Percentiles rank a stretch among this genome's conserved stretches.
Evolutionary conservation across 441 rosid species (phyloP).

Genomic region (Adansonia grandidieri): DNA sequence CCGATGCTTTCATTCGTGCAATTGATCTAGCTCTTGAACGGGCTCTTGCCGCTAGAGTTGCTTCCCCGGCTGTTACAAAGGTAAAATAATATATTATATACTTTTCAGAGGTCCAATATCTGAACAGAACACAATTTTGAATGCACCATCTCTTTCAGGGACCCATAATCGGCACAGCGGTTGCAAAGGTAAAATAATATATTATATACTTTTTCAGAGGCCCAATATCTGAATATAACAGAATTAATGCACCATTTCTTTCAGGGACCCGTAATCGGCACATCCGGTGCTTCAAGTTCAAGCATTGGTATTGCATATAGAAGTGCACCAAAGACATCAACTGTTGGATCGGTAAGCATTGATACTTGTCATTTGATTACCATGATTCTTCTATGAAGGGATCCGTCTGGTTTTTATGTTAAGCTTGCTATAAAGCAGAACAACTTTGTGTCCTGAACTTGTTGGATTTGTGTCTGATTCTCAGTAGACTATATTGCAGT

Average conservation of each 20-base stretch:
- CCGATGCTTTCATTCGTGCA: conserved; percentile 39
- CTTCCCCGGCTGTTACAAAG: conserved; percentile 15
- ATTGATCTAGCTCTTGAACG: no score
- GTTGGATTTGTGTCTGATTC: background rate
- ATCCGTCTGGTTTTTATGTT: conserved; percentile 16
- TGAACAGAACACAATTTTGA: conserved; percentile 7
- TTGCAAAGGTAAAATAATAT: conserved; percentile 38
- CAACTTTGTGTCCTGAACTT: background rate
- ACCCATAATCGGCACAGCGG: conserved; percentile 34
- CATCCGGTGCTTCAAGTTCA: conserved; percentile 49
- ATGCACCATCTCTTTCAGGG: conserved; percentile 39
- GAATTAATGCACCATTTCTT: conserved; percentile 22
- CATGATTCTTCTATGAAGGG: conserved; percentile 21
- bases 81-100: conserved; percentile 33
- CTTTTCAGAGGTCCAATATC: conserved; percentile 7
- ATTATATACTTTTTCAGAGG: background rate
- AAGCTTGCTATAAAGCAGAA: background rate
- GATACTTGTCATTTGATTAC: conserved; percentile 8
- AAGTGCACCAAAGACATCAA: conserved; percentile 50
- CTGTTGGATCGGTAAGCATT: conserved; percentile 50
- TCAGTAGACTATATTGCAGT: background rate
- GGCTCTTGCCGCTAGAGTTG: no score
- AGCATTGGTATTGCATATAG: conserved; percentile 48
- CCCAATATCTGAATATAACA: background rate
- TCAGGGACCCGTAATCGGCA: conserved; percentile 42